These are phyloP conservation scores for Gossypium arboreum DNA, from an alignment of 345 rosid species.

Conservation along the genomic window DNA sequence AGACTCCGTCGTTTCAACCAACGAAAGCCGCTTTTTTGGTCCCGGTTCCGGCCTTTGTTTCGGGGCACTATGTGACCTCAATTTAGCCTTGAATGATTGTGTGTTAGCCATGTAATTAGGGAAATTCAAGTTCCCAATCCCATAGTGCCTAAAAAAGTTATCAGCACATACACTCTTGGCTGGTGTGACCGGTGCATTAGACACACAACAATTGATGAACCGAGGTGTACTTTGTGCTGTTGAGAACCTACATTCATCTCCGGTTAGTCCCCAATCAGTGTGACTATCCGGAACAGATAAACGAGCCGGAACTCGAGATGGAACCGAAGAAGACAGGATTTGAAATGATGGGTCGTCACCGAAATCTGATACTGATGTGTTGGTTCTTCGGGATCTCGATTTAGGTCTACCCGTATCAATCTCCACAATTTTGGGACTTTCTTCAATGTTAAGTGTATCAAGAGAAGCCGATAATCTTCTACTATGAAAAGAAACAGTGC, in stretches of 20 bases:
- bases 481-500: constrained; percentile 47
- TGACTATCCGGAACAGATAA: constrained; percentile 29
- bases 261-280: constrained; percentile 49
- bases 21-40: constrained; percentile 45
- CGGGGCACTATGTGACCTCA: constrained; percentile 85
- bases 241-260: constrained; percentile 60
- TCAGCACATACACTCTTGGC: constrained; percentile 68
- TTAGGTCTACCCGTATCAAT: constrained; percentile 73
- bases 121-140: constrained; percentile 27
- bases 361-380: constrained; percentile 46
- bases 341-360: constrained; percentile 40
- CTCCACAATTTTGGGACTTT: constrained; percentile 80
- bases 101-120: constrained; percentile 91
- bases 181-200: constrained; percentile 49
- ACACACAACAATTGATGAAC: constrained; percentile 27
- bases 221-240: constrained; percentile 84
- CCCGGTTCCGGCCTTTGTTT: constrained; percentile 77
- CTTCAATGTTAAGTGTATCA: constrained; percentile 42
- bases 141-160: constrained; percentile 41
- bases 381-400: constrained; percentile 57
- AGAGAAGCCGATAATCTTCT: constrained; percentile 61
- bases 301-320: constrained; percentile 26
- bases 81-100: constrained; percentile 68
- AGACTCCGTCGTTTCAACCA: constrained; percentile 70
- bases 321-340: constrained; percentile 38